phyloP scores from a whole-genome alignment of 208 protist species.

The Trypanosoma brucei region DNA sequence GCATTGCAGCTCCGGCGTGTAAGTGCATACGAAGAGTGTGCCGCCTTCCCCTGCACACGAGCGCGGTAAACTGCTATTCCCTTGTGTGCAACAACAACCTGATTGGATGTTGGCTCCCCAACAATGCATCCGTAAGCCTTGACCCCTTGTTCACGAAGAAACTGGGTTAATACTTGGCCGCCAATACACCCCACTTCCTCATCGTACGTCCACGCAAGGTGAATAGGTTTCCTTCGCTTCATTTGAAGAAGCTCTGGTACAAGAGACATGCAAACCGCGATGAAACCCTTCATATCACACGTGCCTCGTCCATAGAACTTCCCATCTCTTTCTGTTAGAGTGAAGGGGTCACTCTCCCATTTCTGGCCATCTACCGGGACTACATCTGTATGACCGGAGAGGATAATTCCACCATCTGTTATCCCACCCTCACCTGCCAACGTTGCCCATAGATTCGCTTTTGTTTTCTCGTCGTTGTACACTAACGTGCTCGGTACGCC shows the following conservation, averaged over 20 bases:
- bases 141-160: constrained; percentile 25
- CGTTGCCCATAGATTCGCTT: constrained; percentile 48
- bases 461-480: constrained; percentile 33
- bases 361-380: constrained; percentile 52
- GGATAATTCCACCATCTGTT: constrained; percentile 40
- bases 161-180: constrained; percentile 29
- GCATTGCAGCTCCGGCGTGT: constrained; percentile 47
- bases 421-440: constrained; percentile 29
- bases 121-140: constrained; percentile 49
- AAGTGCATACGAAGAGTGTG: constrained; percentile 34
- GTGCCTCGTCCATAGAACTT: constrained; percentile 55
- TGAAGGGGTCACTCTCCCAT: constrained; percentile 45
- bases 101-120: constrained; percentile 46
- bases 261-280: constrained; percentile 48
- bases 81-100: constrained; percentile 54
- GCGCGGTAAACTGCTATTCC: constrained; percentile 33
- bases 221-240: constrained; percentile 33
- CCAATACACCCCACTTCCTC: constrained; percentile 47
- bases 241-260: constrained; percentile 38
- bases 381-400: constrained; percentile 55
- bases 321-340: constrained; percentile 26
- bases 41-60: constrained; percentile 27
- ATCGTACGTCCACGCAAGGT: constrained; percentile 50
- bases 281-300: constrained; percentile 60
- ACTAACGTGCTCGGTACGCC: constrained; percentile 31